A percentile compares a stretch with the other conserved stretches of the same genome.
These are phyloP conservation scores for Papiliotrema flavescens DNA, from an alignment of 1,284 basidiomycete genomes.

Conservation along the genomic window DNA sequence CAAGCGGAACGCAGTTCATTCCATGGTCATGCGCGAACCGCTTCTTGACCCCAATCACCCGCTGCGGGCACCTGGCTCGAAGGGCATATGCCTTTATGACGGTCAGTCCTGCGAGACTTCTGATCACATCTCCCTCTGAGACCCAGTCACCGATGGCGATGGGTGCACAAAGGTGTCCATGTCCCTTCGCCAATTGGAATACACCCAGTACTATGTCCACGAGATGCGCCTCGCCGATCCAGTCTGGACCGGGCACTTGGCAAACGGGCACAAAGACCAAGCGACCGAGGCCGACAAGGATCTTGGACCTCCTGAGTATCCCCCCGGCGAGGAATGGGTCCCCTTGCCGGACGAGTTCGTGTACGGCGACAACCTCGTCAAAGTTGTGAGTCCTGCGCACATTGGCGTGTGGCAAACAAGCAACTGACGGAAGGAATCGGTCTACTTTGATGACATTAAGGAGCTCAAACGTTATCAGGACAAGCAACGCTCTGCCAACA, in stretches of 20 bases:
- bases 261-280: slow-evolving; percentile 1
- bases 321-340: slow-evolving; percentile 9
- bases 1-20: slow-evolving; percentile 59
- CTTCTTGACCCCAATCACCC: slow-evolving; percentile 69
- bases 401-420: background rate
- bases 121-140: background rate
- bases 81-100: background rate
- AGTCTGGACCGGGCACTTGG: slow-evolving; percentile 16
- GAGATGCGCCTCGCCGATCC: slow-evolving; percentile 63
- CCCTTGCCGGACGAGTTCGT: slow-evolving; percentile 14
- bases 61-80: slow-evolving; percentile 40
- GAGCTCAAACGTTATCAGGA: slow-evolving; percentile 2
- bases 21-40: slow-evolving; percentile 61
- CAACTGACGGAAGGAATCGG: slow-evolving; percentile 5
- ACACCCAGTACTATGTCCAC: slow-evolving; percentile 76
- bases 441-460: slow-evolving; percentile 1
- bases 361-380: slow-evolving; percentile 1
- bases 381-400: slow-evolving; percentile 10
- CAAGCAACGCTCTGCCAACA: slow-evolving; percentile 1
- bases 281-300: background rate
- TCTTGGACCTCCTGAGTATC: slow-evolving; percentile 3
- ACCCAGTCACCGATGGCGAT: slow-evolving; percentile 55
- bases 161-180: slow-evolving; percentile 62
- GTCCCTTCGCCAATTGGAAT: slow-evolving; percentile 77
- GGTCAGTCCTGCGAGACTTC: background rate